Base-by-base conservation (phyloP, 1,139 yeast species). In the Scheffersomyces stambukii region DNA sequence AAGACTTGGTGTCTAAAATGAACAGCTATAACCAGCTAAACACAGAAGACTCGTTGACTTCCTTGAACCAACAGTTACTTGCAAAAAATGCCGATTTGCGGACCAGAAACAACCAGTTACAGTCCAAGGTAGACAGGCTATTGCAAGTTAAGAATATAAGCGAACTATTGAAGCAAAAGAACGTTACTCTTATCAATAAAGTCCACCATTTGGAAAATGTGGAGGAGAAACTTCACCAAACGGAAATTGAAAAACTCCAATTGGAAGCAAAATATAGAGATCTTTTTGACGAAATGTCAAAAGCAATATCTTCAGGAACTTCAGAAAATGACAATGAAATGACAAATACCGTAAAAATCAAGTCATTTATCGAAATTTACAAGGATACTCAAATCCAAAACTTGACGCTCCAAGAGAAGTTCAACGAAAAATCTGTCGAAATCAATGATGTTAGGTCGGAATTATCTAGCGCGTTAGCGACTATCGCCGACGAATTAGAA, bases 161-260 rank as follows among this genome's bases (percentile, higher is more conserved):
- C 8, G 72, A 65, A 36, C 35, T 67, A 14, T 46, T 66, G 25
- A 61, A 56, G 33, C 71, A 63, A 35, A 65, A 65, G 37, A 64
- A 60, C 29, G 32, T 45, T 1, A 43, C 65, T 1, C 48, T 66
- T 20, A 23, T 35, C 19, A 49, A 53, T 10, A 73, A 70, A 37
- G 31, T 79, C 7, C 46, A 52, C 5, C 54, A 54, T 8, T 50
- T 70, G 30, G 75, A 71, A 23, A 52, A 51, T 1, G 41, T 74
- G 4, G 72, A 77, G 34, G 68, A 64, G 25, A 64, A 66, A 28
- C 62, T 62, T 10, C 70, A 74, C 22, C 68, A 68, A 9, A 46
- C 76, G 12, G 80, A 78, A 40, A 51, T 79, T 24, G 74, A 76
- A 38, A 57, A 75, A 33, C 50, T 75, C 12, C 64, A 67, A 19